Conservation (phyloP, 345 rosid species). For the Cardiospermum halicacabum region DNA sequence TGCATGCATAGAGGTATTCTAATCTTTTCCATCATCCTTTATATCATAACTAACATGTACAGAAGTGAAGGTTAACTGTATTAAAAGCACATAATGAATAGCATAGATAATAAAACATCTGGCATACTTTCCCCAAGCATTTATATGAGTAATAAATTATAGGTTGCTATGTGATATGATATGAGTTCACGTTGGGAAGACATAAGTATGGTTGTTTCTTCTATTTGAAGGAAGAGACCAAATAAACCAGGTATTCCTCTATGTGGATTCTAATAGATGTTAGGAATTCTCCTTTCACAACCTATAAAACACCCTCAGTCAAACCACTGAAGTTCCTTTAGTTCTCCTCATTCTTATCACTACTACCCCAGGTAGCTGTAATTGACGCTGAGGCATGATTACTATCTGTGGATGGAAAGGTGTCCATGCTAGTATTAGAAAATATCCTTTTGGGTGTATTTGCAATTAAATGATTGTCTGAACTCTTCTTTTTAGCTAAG, state of each 20-base stretch:
- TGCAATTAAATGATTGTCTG: background rate
- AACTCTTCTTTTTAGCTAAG: constrained; percentile 3
- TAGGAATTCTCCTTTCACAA: no score
- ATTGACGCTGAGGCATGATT: background rate
- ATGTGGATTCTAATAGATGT: no score
- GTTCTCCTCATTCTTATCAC: no score
- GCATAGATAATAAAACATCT: background rate
- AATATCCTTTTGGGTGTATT: background rate
- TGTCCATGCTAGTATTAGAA: background rate
- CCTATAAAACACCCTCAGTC: no score
- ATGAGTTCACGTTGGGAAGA: background rate
- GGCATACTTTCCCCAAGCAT: background rate
- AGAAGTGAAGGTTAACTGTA: background rate
- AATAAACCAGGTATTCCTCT: no score
- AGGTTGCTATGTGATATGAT: background rate
- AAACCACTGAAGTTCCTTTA: no score
- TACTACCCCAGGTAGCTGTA: no score
- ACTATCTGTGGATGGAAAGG: background rate
- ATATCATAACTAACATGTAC: background rate
- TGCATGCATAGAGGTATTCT: constrained; percentile 71
- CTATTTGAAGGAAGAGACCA: no score
- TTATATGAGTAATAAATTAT: background rate
- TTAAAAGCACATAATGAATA: background rate
- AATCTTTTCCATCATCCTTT: background rate
- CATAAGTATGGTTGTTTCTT: no score